Evolutionary conservation across 2,329 filamentous ascomycete genomes (phyloP).

Genomic region (Claviceps pazoutovae): DNA sequence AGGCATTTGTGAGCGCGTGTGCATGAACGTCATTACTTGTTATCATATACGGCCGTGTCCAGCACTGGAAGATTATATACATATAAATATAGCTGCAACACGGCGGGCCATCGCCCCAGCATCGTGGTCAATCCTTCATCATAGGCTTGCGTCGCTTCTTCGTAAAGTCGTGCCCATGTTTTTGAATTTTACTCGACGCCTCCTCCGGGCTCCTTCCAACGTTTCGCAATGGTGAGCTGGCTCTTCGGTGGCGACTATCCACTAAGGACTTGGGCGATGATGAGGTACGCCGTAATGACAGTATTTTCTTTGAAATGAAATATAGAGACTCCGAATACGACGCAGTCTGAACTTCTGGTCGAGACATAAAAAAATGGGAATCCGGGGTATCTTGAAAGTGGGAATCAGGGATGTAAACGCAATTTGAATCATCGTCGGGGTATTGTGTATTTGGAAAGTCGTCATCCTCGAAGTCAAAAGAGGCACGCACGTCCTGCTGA

Average conservation of each 20-base stretch:
- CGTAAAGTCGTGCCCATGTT: slow-evolving; percentile 26
- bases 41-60: slow-evolving; percentile 22
- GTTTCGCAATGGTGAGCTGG: slow-evolving; percentile 12
- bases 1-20: background rate
- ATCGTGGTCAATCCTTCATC: slow-evolving; percentile 27
- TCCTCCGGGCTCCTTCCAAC: slow-evolving; percentile 33
- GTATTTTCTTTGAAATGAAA: slow-evolving; percentile 17
- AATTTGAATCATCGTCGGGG: slow-evolving; percentile 24
- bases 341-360: slow-evolving; percentile 20
- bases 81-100: slow-evolving; percentile 24
- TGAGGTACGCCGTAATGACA: slow-evolving; percentile 19
- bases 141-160: slow-evolving; percentile 27
- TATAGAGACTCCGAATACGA: slow-evolving; percentile 25
- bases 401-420: slow-evolving; percentile 8
- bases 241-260: slow-evolving; percentile 12
- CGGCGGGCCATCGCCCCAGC: slow-evolving; percentile 17
- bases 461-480: slow-evolving; percentile 16
- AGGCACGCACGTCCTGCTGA: slow-evolving; percentile 16
- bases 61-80: slow-evolving; percentile 16
- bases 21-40: background rate
- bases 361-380: slow-evolving; percentile 31
- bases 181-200: slow-evolving; percentile 32
- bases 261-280: slow-evolving; percentile 22
- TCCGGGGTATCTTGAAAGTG: slow-evolving; percentile 22
- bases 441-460: slow-evolving; percentile 23